Evolutionary conservation across 2,329 filamentous ascomycete species (phyloP), one percentile per base, ranked within the genome.

Genomic region (Phaeosphaeria sp.): DNA sequence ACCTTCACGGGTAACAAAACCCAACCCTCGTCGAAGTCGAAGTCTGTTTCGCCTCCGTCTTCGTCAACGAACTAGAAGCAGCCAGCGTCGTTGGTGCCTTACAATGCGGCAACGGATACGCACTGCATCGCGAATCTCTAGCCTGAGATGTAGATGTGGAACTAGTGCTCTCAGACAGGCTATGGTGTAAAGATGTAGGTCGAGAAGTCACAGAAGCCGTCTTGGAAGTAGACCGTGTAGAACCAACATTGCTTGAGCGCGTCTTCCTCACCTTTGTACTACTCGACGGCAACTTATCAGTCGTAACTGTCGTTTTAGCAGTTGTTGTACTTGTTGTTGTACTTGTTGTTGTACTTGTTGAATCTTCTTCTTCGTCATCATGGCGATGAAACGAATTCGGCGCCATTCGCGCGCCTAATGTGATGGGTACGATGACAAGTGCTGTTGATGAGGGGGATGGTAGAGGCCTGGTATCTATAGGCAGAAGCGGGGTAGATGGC

Each of bases 381-480:
- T 44, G n/a, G 7, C 13, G 30, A 11, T 15, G 30, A 6, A 36
- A 36, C 3, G 44, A 4, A 17, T 18, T 46, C 22, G 22, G 13
- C 44, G 22, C 44, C 44, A 46, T 23, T 17, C 30, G 30, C 30
- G 27, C 20, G 20, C 15, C 25, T 5, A 48, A 36, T 4, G 25
- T 60, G 20, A 49, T 42, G 15, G 52, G 52, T 13, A 54, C 44
- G 22, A 54, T 48, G 36, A 54, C 52, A 18, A 54, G n/a, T 9
- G 43, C 52, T 22, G 52, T 54, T n/a, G 52, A 54, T 20, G 50
- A 52, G 17, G 41, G 41, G n/a, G 41, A 43, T 43, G 50, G 22
- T 44, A n/a, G 33, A 15, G n/a, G n/a, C 9, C 30, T 43, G 27
- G 49, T 36, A 22, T 51, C 33, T 11, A 50, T 25, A 5, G 44